These are phyloP conservation scores for Jackrogersella minutella DNA, from an alignment of 495 filamentous ascomycete genomes.

Conservation along the genomic window DNA sequence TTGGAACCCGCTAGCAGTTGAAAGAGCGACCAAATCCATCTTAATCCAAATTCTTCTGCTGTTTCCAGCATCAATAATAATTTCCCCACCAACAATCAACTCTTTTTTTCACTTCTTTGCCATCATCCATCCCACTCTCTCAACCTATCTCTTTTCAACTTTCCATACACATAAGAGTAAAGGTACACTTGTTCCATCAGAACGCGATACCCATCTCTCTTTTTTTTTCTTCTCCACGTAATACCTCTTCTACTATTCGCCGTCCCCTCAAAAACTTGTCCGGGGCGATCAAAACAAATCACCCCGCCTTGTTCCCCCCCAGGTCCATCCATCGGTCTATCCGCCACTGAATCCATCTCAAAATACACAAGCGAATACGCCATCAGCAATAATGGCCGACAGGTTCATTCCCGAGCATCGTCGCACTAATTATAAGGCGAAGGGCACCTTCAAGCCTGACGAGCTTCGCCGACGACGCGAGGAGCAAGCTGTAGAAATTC, in stretches of 20 bases:
- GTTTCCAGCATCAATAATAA: constrained; percentile 45
- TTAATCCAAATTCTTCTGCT: constrained; percentile 42
- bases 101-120: constrained; percentile 28
- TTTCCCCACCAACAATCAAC: constrained; percentile 34
- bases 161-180: neutral
- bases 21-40: constrained; percentile 43
- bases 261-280: constrained; percentile 38
- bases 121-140: constrained; percentile 4
- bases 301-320: constrained; percentile 43
- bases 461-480: constrained; percentile 98
- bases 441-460: constrained; percentile 97
- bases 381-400: constrained; percentile 81
- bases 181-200: neutral
- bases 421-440: constrained; percentile 98
- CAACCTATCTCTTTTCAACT: neutral
- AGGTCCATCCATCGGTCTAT: constrained; percentile 39
- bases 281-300: constrained; percentile 45
- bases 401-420: constrained; percentile 99
- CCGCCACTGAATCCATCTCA: constrained; percentile 42
- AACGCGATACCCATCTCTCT: neutral
- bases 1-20: constrained; percentile 39
- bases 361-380: constrained; percentile 29
- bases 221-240: constrained; percentile 12
- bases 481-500: constrained; percentile 98
- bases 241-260: constrained; percentile 11